Percentiles rank a stretch among this genome's conserved stretches.
phyloP scores from a whole-genome alignment of 495 filamentous ascomycete genomes.

The Annulohypoxylon moriforme region DNA sequence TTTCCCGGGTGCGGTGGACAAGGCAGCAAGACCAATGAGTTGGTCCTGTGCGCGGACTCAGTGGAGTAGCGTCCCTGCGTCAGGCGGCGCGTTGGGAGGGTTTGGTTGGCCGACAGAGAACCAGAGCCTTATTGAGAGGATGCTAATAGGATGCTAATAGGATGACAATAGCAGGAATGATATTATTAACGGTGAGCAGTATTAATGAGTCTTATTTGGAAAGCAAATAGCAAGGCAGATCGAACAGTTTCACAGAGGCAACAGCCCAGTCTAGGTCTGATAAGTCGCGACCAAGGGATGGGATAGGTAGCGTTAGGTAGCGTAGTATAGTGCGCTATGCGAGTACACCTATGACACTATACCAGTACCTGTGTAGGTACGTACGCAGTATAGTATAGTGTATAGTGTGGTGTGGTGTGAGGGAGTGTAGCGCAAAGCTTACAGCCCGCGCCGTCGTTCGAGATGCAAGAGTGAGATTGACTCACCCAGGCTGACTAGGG shows the following conservation, averaged over 20 bases:
- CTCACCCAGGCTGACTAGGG: constrained; percentile 25
- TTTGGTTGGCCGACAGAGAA: constrained; percentile 37
- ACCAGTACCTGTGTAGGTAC: constrained; percentile 7
- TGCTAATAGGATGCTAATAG: neutral
- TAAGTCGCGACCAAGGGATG: constrained; percentile 23
- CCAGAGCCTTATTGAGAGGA: constrained; percentile 32
- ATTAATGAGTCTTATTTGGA: constrained; percentile 18
- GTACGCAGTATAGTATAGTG: too few relatives aligned
- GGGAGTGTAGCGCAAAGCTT: constrained; percentile 16
- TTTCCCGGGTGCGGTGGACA: constrained; percentile 31
- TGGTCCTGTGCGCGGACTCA: constrained; percentile 38
- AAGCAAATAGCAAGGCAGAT: constrained; percentile 22
- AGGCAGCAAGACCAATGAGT: constrained; percentile 44
- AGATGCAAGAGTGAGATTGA: constrained; percentile 29
- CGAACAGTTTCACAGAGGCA: constrained; percentile 13
- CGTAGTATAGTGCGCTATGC: constrained; percentile 3
- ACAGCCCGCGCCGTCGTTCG: constrained; percentile 22
- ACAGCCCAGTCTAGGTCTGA: neutral
- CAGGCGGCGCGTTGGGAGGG: constrained; percentile 42
- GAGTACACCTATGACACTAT: neutral
- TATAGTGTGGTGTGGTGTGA: too few relatives aligned
- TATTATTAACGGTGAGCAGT: constrained; percentile 19
- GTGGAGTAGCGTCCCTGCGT: constrained; percentile 49
- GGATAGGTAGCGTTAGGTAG: neutral
- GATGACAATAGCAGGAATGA: constrained; percentile 4